Evolutionary conservation across 345 rosid species (phyloP).

Genomic region (Salix purpurea): DNA sequence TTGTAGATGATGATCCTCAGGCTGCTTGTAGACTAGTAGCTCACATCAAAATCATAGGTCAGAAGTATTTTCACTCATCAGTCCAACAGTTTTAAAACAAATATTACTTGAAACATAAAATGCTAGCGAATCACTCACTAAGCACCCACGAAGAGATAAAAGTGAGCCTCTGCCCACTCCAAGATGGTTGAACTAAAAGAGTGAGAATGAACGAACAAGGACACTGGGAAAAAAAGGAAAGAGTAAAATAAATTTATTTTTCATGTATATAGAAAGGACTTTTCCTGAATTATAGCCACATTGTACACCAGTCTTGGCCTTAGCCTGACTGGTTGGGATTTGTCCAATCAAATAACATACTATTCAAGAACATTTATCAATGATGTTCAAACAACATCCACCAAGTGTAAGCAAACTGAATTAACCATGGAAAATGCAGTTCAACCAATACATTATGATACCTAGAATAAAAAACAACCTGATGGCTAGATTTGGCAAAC

Average conservation of each 20-base stretch:
- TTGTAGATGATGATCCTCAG: not conserved
- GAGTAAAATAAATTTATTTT: not conserved
- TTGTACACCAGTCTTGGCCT: not conserved
- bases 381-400: not conserved
- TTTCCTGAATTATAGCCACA: not conserved
- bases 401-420: conserved; percentile 1
- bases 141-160: not conserved
- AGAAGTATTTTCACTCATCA: not conserved
- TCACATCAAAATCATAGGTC: not conserved
- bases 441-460: conserved; percentile 12
- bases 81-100: not conserved
- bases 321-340: conserved; percentile 5
- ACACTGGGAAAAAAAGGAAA: not conserved
- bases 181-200: not conserved
- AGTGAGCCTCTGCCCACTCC: not conserved
- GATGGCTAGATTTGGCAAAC: conserved; percentile 86
- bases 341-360: not conserved
- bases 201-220: not conserved
- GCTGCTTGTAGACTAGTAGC: not conserved
- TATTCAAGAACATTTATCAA: conserved; percentile 1
- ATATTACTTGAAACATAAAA: not conserved
- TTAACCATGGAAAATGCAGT: conserved; percentile 1
- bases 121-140: not conserved
- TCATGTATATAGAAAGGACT: conserved; percentile 1
- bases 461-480: conserved; percentile 46